Evolutionary conservation across 371 early-diverging fungal species (phyloP).

Genomic region (Entomophthora muscae): DNA sequence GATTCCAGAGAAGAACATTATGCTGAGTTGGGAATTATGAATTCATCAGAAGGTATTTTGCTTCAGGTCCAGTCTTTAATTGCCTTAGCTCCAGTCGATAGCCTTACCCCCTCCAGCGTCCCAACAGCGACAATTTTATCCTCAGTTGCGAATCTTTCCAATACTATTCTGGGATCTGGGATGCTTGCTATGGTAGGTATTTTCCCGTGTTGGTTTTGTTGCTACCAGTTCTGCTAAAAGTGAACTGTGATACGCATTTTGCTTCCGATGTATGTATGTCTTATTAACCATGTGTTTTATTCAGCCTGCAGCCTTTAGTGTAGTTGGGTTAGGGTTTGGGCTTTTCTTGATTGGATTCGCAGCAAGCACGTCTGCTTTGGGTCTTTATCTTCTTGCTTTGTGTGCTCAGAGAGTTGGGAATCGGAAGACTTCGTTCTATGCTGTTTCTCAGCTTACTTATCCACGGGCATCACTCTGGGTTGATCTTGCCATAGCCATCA

Average conservation of each 20-base stretch:
- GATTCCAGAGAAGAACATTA: background rate
- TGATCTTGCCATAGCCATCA: conserved; percentile 94
- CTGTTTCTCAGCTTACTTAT: conserved; percentile 77
- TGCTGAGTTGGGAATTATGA: background rate
- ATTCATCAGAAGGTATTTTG: background rate
- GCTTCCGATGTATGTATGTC: too few relatives aligned
- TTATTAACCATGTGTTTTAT: too few relatives aligned
- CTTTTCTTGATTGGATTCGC: conserved; percentile 57
- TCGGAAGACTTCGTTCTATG: conserved; percentile 74
- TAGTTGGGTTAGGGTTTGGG: conserved; percentile 72
- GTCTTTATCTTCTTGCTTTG: conserved; percentile 64
- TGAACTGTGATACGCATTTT: too few relatives aligned
- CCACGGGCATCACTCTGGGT: conserved; percentile 79
- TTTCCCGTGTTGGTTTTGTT: too few relatives aligned
- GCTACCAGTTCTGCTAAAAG: too few relatives aligned
- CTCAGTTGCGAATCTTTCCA: conserved; percentile 53
- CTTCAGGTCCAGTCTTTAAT: conserved; percentile 7
- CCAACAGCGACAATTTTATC: conserved; percentile 6
- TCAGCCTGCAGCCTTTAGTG: conserved; percentile 62
- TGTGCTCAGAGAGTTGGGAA: conserved; percentile 53
- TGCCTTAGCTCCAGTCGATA: background rate
- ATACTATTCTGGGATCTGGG: conserved; percentile 92
- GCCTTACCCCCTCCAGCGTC: background rate
- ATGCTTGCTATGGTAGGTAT: conserved; percentile 84
- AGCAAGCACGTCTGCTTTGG: conserved; percentile 53